These are phyloP conservation scores for Podosphaera aphanis DNA, from an alignment of 2,329 filamentous ascomycete genomes.

Conservation along the genomic window DNA sequence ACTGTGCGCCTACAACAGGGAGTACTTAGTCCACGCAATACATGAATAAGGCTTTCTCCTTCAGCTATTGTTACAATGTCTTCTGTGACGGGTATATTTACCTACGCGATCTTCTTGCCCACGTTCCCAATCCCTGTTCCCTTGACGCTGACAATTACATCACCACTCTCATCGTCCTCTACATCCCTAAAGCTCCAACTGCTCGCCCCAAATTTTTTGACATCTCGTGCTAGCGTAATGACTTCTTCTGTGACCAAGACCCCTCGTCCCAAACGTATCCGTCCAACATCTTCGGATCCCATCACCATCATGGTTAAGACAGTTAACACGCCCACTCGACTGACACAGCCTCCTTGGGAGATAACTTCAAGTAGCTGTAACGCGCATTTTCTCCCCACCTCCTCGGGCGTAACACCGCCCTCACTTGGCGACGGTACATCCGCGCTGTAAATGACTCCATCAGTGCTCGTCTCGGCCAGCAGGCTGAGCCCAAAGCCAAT, in stretches of 20 bases:
- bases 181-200: conserved; percentile 75
- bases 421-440: conserved; percentile 53
- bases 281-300: conserved; percentile 87
- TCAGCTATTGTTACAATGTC: too few species aligned
- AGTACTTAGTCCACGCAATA: conserved; percentile 1
- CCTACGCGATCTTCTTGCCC: conserved; percentile 58
- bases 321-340: conserved; percentile 44
- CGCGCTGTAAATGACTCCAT: conserved; percentile 64
- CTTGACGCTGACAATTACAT: conserved; percentile 76
- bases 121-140: conserved; percentile 87
- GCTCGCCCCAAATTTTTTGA: conserved; percentile 70
- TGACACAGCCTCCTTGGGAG: conserved; percentile 60
- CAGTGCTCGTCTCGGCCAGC: conserved; percentile 72
- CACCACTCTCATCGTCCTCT: conserved; percentile 33
- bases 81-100: neutral
- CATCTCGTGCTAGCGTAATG: conserved; percentile 59
- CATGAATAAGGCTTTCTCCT: neutral
- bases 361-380: conserved; percentile 74
- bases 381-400: conserved; percentile 70
- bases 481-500: conserved; percentile 80
- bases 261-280: conserved; percentile 58
- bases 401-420: conserved; percentile 70
- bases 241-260: conserved; percentile 62
- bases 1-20: conserved; percentile 10
- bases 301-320: conserved; percentile 86